Base-by-base conservation (phyloP, 495 filamentous ascomycete genomes). In the Lophiotrema nucula region DNA sequence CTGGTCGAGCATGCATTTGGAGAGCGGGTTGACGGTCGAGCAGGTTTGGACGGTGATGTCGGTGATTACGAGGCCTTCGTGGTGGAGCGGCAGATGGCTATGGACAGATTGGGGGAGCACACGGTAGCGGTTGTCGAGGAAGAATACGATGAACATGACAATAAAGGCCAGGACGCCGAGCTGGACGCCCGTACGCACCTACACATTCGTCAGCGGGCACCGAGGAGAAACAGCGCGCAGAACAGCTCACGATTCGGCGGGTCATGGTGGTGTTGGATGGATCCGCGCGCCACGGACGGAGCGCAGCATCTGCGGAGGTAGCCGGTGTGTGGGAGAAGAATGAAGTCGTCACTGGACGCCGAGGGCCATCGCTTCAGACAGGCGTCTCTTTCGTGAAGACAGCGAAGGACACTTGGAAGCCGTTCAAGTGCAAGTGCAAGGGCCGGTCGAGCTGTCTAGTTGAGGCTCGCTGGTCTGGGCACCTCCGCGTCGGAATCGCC, bases 171-270 rank as follows among this genome's bases (percentile, higher is more conserved):
- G 74, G 41, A 84, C 74, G 46, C 79, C 79, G 68, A 95, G 80
- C 79, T 98, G 90, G 70, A 89, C 74, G 66, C 87, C 82, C 60
- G 90, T 90, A 59, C 93, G 90, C 67, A 96, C 87, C 83, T 87
- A 35, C 0, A 47, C 3, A 66, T 48, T 49, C 27, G 35, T 21
- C 10, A 11, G 10, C 6, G 10, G 39, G 39, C 39, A 12, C 18
- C 10, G 43, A 27, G 23, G 10, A 42, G 41, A 18, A 24, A 6
- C 27, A 37, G 13, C 45, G 37, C 45, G 38, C n/a, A 26, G 3
- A 16, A n/a, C 4, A 23, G 37, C 16, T 0, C 63, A 77, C 75
- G 48, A 78, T 75, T 55, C 74, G 68, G 55, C 74, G 71, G 41
- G 75, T 76, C 75, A 78, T 78, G 26, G 44, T 69, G 31, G 18